Conservation (phyloP, 2,329 filamentous ascomycete species). For the Emericellopsis cladophorae region DNA sequence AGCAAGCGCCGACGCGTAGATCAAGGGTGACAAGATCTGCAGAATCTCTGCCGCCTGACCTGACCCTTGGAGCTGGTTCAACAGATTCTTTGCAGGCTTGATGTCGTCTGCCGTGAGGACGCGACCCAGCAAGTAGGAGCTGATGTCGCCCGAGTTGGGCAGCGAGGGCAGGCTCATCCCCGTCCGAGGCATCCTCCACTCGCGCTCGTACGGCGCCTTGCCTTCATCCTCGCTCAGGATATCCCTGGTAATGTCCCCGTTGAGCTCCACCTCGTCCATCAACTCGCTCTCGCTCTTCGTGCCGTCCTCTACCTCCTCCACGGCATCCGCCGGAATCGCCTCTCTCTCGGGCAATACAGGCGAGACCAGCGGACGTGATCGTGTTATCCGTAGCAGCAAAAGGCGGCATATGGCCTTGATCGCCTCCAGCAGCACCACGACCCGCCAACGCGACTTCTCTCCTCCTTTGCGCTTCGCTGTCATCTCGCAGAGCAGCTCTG, state of each 20-base stretch:
- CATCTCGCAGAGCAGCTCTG: conserved; percentile 96
- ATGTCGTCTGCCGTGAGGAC: conserved; percentile 94
- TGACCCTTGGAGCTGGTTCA: conserved; percentile 68
- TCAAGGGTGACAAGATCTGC: conserved; percentile 78
- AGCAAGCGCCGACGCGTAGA: conserved; percentile 75
- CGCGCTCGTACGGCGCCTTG: conserved; percentile 32
- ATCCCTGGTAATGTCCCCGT: conserved; percentile 5
- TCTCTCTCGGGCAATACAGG: conserved; percentile 82
- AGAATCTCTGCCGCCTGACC: conserved; percentile 75
- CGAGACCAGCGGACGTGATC: conserved; percentile 68
- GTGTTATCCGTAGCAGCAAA: conserved; percentile 69
- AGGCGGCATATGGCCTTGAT: conserved; percentile 79
- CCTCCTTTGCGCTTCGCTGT: conserved; percentile 75
- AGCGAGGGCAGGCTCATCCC: conserved; percentile 74
- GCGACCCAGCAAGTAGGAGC: conserved; percentile 74
- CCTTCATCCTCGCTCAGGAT: conserved; percentile 4
- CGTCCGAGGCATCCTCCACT: conserved; percentile 92
- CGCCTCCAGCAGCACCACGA: conserved; percentile 73
- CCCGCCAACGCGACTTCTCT: conserved; percentile 69
- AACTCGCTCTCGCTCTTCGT: conserved; percentile 25
- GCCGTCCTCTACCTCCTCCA: conserved; percentile 23
- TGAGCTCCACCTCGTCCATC: conserved; percentile 23
- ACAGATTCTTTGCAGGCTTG: conserved; percentile 74
- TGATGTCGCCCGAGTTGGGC: conserved; percentile 71
- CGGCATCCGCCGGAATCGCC: conserved; percentile 48